Evolutionary conservation across 495 filamentous ascomycete species (phyloP).

Genomic region (Lasiosphaeris hirsuta): DNA sequence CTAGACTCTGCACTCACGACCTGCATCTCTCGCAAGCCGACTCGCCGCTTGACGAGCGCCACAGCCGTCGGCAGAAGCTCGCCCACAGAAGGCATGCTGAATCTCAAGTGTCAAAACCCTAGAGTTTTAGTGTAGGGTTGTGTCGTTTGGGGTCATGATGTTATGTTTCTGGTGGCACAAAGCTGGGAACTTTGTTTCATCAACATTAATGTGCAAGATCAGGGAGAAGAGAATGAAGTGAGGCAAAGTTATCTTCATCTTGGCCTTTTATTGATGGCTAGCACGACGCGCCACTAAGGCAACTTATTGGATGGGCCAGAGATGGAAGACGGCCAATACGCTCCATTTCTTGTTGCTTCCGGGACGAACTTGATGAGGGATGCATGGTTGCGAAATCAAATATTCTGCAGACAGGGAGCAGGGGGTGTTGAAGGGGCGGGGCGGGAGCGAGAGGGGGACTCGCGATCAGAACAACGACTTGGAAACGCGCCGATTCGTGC

Average conservation of each 20-base stretch:
- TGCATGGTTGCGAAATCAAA: too few relatives aligned
- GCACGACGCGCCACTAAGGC: too few relatives aligned
- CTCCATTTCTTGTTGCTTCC: too few relatives aligned
- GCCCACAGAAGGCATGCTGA: neutral
- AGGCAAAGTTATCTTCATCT: too few relatives aligned
- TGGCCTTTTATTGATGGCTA: too few relatives aligned
- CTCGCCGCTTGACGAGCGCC: conserved; percentile 11
- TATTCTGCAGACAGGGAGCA: neutral
- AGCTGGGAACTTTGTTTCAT: neutral
- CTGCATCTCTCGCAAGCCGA: conserved; percentile 4
- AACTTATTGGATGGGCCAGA: too few relatives aligned
- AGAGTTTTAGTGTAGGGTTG: neutral
- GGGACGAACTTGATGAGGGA: too few relatives aligned
- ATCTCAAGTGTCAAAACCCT: neutral
- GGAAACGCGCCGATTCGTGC: conserved; percentile 11
- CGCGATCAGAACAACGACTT: neutral
- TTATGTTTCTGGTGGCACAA: neutral
- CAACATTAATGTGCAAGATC: too few relatives aligned
- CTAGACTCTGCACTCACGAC: neutral
- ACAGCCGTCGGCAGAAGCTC: conserved; percentile 3
- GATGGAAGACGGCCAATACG: too few relatives aligned
- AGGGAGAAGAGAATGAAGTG: too few relatives aligned
- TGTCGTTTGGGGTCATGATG: neutral
- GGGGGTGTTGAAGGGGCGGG: neutral
- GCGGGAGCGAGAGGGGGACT: conserved; percentile 1